Evolutionary conservation across 768 basidiomycete species (phyloP), one percentile per base, ranked within the genome.

Genomic region (Gymnopilus junonius): DNA sequence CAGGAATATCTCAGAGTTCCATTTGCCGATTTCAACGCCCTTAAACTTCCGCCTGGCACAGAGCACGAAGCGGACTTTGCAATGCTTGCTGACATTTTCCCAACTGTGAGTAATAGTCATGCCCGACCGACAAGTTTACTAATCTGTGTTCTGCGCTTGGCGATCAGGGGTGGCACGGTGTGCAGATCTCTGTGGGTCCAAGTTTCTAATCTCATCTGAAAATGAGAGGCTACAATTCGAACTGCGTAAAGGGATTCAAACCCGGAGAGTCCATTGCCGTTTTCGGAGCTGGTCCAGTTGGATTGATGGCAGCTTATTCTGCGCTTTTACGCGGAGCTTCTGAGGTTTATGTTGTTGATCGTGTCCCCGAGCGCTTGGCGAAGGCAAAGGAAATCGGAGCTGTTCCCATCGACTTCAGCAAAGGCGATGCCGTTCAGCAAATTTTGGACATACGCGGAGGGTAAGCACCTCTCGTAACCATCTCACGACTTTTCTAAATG

Each of bases 221-320:
- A 31, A 51, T 51, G 8, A 48, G 17, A 34, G 25, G 29, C 15
- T 34, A 53, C 27, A 17, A 15, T 10, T 46, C n/a, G 25, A 32
- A n/a, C 32, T 23, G 14, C 50, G 11, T 25, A 40, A 61, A 80
- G 77, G 82, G 83, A 0, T 85, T 84, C 72, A 78, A 74, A 43
- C 79, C 84, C 2, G 85, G 85, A 25, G 85, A 86, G 70, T 83
- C 80, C 12, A 62, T 86, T 48, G 84, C 74, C 3, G 81, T 86
- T 20, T 86, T 84, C 60, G 85, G 85, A 17, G 85, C 82, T 8
- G 85, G 82, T 8, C 83, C 82, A 10, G 82, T 83, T 14, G 85
- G 85, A 1, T 79, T 86, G 35, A 86, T 86, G 85, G 84, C 85
- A 1, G 85, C 84, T 0, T 86, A 86, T 66, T 84, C 83, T 37